Evolutionary conservation across 139 green algal species (phyloP), one percentile per base, ranked within the genome.

Genomic region (Chlorokybus atmophyticus): DNA sequence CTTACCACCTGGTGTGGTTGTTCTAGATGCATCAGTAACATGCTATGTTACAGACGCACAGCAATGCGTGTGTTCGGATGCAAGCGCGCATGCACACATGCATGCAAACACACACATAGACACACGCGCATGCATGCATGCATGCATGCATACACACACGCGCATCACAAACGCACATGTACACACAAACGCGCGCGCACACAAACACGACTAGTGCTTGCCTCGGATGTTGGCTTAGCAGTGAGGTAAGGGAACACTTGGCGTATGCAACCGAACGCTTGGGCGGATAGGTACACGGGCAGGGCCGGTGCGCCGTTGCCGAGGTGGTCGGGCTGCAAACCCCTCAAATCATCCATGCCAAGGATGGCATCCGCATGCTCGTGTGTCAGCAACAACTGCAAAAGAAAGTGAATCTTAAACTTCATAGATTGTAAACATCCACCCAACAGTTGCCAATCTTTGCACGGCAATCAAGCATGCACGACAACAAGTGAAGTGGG

Each of bases 311-410:
- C 23, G 28, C 10, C 5, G 29, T 29, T 25, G 14, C n/a, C 29
- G 17, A 25, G 5, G 21, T 63, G n/a, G 48, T 23, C 3, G 55
- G n/a, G 6, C 41, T 71, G 63, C n/a, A 71, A 19, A n/a, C 57
- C 63, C 27, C 63, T 29, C 23, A 72, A 19, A 40, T 72, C 64
- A 39, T 72, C 64, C 4, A 72, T 47, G 21, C 64, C 64, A 30
- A 72, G 29, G 19, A 68, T 72, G 32, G 64, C 64, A 29, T 72
- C 64, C 3, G 64, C 64, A 47, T 72, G 64, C 35, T 72, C 57
- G 27, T 72, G 57, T 4, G 63, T 68, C 4, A 71, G 48, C 32
- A 71, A 26, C 7, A 70, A 24, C 59, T 69, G 61, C 39, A 60
- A 23, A 40, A 14, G 23, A 50, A 19, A 55, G 48, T 14, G 17